phyloP scores from a whole-genome alignment of 495 filamentous ascomycete genomes.

The Neurospora sp. region DNA sequence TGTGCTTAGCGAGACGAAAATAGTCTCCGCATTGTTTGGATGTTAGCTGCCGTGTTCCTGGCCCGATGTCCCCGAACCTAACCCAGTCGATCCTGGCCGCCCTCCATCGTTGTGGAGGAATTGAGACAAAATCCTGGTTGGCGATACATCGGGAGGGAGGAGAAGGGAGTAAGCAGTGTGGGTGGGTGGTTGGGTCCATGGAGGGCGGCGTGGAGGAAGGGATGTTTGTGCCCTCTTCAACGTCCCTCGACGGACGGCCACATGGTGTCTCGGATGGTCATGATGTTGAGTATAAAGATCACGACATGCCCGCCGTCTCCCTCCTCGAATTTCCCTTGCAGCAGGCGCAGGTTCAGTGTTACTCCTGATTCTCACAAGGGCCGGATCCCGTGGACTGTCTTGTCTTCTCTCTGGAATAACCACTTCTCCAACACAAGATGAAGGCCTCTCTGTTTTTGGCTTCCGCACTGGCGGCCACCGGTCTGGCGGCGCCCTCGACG shows the following conservation, averaged over 20 bases:
- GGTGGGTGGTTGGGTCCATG: background rate
- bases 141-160: background rate
- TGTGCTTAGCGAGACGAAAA: background rate
- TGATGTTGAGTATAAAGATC: background rate
- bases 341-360: background rate
- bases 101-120: background rate
- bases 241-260: background rate
- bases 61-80: background rate
- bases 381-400: background rate
- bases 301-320: background rate
- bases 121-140: background rate
- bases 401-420: background rate
- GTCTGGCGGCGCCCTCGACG: constrained; percentile 7
- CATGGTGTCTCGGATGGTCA: background rate
- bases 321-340: background rate
- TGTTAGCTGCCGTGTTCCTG: background rate
- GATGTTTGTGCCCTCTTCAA: background rate
- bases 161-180: background rate
- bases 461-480: constrained; percentile 7
- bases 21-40: background rate
- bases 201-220: background rate
- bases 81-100: background rate
- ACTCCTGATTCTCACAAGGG: background rate
- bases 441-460: constrained; percentile 9
- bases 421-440: constrained; percentile 4